A percentile compares a stretch with the other conserved stretches of the same genome.
Conservation (phyloP, 164 flowering plant species). For the Stephania japonica region DNA sequence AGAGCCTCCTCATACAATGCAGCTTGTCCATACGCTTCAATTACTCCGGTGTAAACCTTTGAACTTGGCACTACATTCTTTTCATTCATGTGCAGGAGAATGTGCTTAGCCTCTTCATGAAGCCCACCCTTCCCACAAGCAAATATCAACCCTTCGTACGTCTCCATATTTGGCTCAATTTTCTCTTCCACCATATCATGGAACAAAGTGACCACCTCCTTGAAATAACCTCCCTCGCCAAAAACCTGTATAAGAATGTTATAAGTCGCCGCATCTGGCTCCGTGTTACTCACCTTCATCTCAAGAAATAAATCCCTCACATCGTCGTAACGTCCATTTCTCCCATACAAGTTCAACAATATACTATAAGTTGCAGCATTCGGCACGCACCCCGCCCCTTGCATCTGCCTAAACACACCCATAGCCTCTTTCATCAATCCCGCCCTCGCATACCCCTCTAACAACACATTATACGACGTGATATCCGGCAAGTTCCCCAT, state of each 20-base stretch:
- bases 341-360: conserved; percentile 80
- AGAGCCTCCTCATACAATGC: conserved; percentile 88
- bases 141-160: conserved; percentile 76
- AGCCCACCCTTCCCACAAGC: conserved; percentile 98
- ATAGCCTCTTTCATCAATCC: conserved; percentile 72
- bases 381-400: conserved; percentile 65
- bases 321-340: conserved; percentile 73
- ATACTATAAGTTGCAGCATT: conserved; percentile 83
- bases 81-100: conserved; percentile 64
- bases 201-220: conserved; percentile 94
- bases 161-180: conserved; percentile 90
- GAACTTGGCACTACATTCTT: conserved; percentile 75
- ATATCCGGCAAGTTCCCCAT: conserved; percentile 71
- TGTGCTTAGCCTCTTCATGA: conserved; percentile 67
- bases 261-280: conserved; percentile 81
- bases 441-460: conserved; percentile 63
- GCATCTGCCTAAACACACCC: conserved; percentile 91
- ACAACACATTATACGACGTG: conserved; percentile 70
- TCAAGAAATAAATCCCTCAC: conserved; percentile 84
- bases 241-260: conserved; percentile 81
- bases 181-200: conserved; percentile 97
- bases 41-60: conserved; percentile 73
- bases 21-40: conserved; percentile 92
- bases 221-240: conserved; percentile 92
- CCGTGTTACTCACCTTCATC: conserved; percentile 90